Evolutionary conservation across 164 flowering plant species (phyloP).

Genomic region (Magnolia officinalis): DNA sequence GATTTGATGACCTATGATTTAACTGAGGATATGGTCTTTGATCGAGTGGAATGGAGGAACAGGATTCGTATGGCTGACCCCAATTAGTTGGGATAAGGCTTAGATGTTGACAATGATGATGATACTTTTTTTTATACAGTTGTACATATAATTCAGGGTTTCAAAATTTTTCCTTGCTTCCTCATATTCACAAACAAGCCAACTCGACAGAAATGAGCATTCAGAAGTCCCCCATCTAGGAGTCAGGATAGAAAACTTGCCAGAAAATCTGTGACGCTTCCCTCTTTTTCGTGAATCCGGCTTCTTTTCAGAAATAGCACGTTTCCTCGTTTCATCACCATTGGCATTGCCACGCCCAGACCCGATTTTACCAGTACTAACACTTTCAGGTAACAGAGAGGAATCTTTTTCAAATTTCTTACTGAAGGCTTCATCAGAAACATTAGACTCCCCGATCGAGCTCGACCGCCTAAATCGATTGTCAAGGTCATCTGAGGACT

Average conservation of each 20-base stretch:
- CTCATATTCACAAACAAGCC: neutral
- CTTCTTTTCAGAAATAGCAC: slow-evolving; percentile 31
- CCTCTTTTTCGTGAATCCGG: slow-evolving; percentile 39
- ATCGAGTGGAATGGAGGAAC: no score
- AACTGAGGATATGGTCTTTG: no score
- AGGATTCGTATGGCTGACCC: no score
- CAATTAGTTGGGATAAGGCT: no score
- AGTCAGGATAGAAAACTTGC: slow-evolving; percentile 17
- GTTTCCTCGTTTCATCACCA: slow-evolving; percentile 29
- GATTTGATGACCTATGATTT: no score
- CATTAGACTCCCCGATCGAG: slow-evolving; percentile 18
- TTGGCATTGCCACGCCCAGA: slow-evolving; percentile 22
- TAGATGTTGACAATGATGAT: no score
- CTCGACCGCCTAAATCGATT: slow-evolving; percentile 19
- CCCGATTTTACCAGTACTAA: slow-evolving; percentile 21
- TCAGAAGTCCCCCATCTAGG: slow-evolving; percentile 4
- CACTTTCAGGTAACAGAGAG: slow-evolving; percentile 17
- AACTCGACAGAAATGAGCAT: neutral
- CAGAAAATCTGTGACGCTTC: slow-evolving; percentile 53
- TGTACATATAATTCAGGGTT: no score
- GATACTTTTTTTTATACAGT: no score
- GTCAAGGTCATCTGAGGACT: slow-evolving; percentile 22
- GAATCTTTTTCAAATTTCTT: slow-evolving; percentile 21
- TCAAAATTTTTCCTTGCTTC: neutral
- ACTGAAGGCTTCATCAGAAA: slow-evolving; percentile 15